Conservation (phyloP, 2,329 filamentous ascomycete species). For the Talaromyces sp. region DNA sequence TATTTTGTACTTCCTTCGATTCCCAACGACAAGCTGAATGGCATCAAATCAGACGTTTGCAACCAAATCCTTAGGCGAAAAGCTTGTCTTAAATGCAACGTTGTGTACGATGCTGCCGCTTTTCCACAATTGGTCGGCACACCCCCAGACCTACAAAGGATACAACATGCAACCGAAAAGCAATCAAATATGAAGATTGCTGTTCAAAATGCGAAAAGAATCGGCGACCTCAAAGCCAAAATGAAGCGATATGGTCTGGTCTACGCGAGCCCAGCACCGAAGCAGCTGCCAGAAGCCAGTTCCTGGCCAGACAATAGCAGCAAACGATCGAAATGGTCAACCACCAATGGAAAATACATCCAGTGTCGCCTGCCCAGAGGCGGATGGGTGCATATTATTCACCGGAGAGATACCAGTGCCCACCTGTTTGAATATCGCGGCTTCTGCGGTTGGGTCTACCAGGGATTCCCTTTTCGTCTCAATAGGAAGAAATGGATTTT, state of each 20-base stretch:
- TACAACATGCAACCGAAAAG: neutral
- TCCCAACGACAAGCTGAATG: neutral
- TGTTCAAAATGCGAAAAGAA: neutral
- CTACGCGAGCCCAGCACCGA: neutral
- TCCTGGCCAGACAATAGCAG: neutral
- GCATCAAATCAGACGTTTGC: neutral
- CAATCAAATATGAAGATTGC: neutral
- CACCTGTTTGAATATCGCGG: neutral
- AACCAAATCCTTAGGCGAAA: neutral
- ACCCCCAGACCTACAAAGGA: neutral
- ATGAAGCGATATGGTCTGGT: neutral
- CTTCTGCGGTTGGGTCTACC: neutral
- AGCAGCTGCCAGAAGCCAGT: neutral
- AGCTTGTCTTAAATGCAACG: neutral
- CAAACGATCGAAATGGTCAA: neutral
- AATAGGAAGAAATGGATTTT: neutral
- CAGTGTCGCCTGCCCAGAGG: neutral
- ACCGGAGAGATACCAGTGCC: neutral
- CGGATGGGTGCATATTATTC: neutral
- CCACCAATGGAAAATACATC: neutral
- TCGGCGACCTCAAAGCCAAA: neutral
- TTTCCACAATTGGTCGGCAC: neutral
- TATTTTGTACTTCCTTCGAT: neutral
- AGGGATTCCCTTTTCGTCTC: neutral
- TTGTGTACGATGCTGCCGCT: neutral